Evolutionary conservation across 306 rosid genomes (phyloP).

Genomic region (Dalbergia cochinchinensis): DNA sequence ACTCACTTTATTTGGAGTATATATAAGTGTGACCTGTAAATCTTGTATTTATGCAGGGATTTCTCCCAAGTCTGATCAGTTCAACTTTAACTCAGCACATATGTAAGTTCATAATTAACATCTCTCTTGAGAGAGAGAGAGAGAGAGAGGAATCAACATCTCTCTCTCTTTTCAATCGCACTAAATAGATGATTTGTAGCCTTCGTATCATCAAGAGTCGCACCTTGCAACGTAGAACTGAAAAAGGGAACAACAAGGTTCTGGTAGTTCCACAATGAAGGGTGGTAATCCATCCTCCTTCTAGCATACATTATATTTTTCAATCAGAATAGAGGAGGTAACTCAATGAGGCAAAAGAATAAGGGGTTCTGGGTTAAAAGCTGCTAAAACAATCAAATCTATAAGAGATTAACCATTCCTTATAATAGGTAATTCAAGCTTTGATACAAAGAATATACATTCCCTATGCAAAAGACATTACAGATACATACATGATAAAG

Average conservation of each 20-base stretch:
- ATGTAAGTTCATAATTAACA: not conserved
- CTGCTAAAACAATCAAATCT: not conserved
- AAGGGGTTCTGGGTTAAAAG: not conserved
- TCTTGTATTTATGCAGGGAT: too few species aligned
- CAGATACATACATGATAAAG: not conserved
- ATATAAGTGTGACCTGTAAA: too few species aligned
- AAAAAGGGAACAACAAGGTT: slow-evolving; percentile 1
- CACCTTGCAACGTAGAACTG: not conserved
- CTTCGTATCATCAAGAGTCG: not conserved
- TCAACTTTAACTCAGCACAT: not conserved
- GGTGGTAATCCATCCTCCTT: not conserved
- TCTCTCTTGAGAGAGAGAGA: not conserved
- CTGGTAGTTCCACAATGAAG: slow-evolving; percentile 4
- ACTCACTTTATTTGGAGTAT: too few species aligned
- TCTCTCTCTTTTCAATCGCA: not conserved
- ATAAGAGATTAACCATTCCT: not conserved
- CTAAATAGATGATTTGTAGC: too few species aligned
- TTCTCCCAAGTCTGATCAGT: not conserved
- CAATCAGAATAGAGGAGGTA: not conserved
- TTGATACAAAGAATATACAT: slow-evolving; percentile 26
- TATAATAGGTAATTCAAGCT: not conserved
- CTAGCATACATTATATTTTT: not conserved
- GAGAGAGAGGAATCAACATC: too few species aligned
- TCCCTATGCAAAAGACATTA: not conserved
- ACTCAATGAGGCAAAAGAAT: not conserved